phyloP scores from a whole-genome alignment of 306 rosid species.

The Phaseolus lunatus region DNA sequence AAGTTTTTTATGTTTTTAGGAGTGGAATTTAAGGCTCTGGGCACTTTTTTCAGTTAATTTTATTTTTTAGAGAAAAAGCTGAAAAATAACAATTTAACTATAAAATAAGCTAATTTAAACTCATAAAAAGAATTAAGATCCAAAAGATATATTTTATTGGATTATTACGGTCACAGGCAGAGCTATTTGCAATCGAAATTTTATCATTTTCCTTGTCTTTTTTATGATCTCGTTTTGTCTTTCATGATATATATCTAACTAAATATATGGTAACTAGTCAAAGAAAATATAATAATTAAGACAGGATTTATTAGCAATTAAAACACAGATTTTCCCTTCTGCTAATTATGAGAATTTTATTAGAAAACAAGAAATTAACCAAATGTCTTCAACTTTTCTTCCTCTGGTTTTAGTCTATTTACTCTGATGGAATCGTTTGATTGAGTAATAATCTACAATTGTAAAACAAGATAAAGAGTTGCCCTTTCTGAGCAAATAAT shows the following conservation, averaged over 20 bases:
- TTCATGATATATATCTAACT: too few relatives aligned
- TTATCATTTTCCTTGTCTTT: too few relatives aligned
- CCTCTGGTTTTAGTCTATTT: not conserved
- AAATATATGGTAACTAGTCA: too few relatives aligned
- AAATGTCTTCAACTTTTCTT: not conserved
- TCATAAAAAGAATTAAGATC: not conserved
- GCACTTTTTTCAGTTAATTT: not conserved
- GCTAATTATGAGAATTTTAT: not conserved
- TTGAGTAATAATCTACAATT: not conserved
- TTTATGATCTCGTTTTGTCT: not conserved
- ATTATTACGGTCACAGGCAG: not conserved
- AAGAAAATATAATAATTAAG: too few relatives aligned
- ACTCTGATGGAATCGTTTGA: not conserved
- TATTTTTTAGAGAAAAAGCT: not conserved
- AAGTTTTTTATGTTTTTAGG: not conserved
- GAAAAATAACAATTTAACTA: not conserved
- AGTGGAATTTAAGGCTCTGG: not conserved
- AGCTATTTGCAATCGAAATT: too few relatives aligned
- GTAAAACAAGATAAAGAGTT: not conserved
- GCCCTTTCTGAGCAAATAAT: not conserved
- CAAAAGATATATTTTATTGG: not conserved
- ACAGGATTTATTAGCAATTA: not conserved
- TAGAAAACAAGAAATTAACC: not conserved
- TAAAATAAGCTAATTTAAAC: not conserved
- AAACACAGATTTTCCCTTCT: not conserved